Evolutionary conservation across 805 yeast genomes (phyloP), one percentile per base, ranked within the genome.

Genomic region (Lachancea dasiensis): DNA sequence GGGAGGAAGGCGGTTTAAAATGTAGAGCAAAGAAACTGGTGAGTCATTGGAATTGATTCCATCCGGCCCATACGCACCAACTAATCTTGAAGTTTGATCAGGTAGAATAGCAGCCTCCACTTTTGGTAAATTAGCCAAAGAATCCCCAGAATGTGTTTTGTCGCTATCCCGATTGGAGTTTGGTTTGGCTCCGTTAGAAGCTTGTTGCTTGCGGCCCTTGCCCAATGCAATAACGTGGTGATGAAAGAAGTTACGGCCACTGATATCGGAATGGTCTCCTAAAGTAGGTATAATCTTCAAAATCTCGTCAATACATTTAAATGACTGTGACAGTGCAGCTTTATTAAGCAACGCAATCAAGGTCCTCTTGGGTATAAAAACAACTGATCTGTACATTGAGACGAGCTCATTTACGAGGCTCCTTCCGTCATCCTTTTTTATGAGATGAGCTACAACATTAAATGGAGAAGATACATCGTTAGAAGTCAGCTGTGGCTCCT

Each of bases 221-320:
- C 95, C 95, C 40, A 83, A 69, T 6, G 82, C 73, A 39, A 89
- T 79, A 17, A 89, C 77, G 51, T 80, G 82, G 47, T 85, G 86
- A 57, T 89, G 97, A 51, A 89, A 73, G 51, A 89, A 80, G 55
- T 84, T 89, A 48, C 96, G 71, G 13, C 85, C 85, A 39, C 81
- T 78, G 30, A 89, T 76, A 51, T 87, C 96, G 6, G 77, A 64
- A 0, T 78, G 68, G 48, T 85, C 92, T 31, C 72, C 66, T 17
- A 80, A 58, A 9, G 70, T 67, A 6, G 75, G 74, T 28, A 78
- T 68, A 11, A 66, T 63, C 18, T 64, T 68, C 36, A 81, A 62
- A 25, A 82, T 52, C n/a, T 51, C 59, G 45, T 72, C 81, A 41
- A 85, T 76, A 54, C 86, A 79, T 18, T 65, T 59, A 30, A 61